These are phyloP conservation scores for Barnettozyma populi DNA, from an alignment of 805 yeast species.

Conservation along the genomic window DNA sequence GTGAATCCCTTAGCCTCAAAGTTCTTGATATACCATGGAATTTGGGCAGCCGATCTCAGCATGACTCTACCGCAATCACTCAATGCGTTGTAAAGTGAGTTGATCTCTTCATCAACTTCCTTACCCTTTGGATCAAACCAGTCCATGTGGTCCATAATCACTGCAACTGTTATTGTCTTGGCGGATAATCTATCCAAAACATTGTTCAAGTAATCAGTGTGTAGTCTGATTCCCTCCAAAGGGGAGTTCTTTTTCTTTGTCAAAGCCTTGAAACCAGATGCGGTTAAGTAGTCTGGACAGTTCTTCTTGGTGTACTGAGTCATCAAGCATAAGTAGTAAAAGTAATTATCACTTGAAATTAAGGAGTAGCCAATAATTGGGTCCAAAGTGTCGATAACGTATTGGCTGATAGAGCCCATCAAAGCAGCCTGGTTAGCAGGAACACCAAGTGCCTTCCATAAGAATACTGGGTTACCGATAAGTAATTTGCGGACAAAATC, in stretches of 20 bases:
- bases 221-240: constrained; percentile 65
- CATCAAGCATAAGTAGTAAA: constrained; percentile 63
- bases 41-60: constrained; percentile 65
- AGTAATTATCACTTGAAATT: constrained; percentile 68
- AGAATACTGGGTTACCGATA: constrained; percentile 77
- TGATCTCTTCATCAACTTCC: constrained; percentile 63
- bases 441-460: constrained; percentile 89
- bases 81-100: constrained; percentile 57
- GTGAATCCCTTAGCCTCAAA: constrained; percentile 64
- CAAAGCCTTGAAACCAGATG: constrained; percentile 49
- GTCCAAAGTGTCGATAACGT: constrained; percentile 72
- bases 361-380: constrained; percentile 63
- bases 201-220: constrained; percentile 74
- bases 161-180: constrained; percentile 65
- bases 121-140: constrained; percentile 69
- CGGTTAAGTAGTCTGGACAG: constrained; percentile 73
- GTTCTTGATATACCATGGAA: constrained; percentile 72
- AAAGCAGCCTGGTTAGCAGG: constrained; percentile 79
- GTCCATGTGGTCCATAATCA: constrained; percentile 90
- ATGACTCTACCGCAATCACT: constrained; percentile 67
- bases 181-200: constrained; percentile 62
- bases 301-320: constrained; percentile 56
- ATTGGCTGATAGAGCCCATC: constrained; percentile 72
- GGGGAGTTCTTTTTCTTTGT: constrained; percentile 39
- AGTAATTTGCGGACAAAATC: constrained; percentile 61